Base-by-base conservation (phyloP, 805 yeast genomes). In the Blastobotrys americana region DNA sequence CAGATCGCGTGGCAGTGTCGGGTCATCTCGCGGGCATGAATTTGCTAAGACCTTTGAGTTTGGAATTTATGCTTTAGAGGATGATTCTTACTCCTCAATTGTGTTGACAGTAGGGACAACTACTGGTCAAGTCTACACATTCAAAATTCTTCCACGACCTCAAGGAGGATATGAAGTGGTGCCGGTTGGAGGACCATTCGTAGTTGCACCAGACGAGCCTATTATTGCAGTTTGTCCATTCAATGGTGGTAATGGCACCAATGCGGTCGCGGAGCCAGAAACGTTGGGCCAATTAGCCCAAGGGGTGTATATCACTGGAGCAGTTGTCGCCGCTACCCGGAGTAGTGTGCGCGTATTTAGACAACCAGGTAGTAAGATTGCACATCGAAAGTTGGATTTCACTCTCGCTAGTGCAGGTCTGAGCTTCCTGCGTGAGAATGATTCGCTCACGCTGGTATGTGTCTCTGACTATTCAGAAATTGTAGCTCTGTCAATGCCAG, bases 71-170 rank as follows among this genome's bases (percentile, higher is more conserved):
- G 77, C 76, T 28, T 68, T 74, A 42, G 84, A 80, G 1, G 77
- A 74, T 22, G 93, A 84, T 45, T 74, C 73, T 0, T 83, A 72
- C 54, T 79, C 93, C 0, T 80, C 87, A n/a, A 76, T 89, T 31
- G 55, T 84, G 20, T 62, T 89, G 64, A 64, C 76, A 19, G 83
- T 80, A 9, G 97, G 97, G 19, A 83, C 96, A 0, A 75, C 77
- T 45, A 65, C 66, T 13, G 97, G 97, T 15, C 83, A 84, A 45
- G 57, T 87, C 9, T 49, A 81, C 21, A 71, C 78, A 0, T 85
- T 74, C 63, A 78, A 80, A 55, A 63, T 89, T 2, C 58, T 79
- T 3, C 95, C 95, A 1, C 73, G 71, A 36, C 66, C 72, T 0
- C 63, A 71, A 37, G 93, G 90, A 0, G 68, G 78, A 41, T 87